These are phyloP conservation scores for Malassezia yamatoensis DNA, from an alignment of 1,284 basidiomycete genomes.

Conservation along the genomic window DNA sequence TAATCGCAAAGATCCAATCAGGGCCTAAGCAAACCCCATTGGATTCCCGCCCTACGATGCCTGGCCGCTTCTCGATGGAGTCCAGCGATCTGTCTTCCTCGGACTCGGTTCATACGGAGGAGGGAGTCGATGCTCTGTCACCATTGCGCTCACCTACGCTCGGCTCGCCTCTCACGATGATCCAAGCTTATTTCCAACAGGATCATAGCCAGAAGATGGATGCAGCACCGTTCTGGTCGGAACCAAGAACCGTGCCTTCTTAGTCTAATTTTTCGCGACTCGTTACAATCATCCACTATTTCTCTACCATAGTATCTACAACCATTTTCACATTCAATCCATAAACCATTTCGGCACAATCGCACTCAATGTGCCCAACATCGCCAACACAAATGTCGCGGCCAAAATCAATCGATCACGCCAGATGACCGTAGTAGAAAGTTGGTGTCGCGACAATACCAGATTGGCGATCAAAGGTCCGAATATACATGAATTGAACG, in stretches of 20 bases:
- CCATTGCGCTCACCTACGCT: not conserved
- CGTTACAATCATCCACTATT: no score
- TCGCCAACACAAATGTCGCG: conserved; percentile 27
- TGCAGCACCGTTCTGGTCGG: not conserved
- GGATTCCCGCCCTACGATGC: not conserved
- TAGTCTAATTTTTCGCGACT: not conserved
- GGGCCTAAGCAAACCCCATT: not conserved
- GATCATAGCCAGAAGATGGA: not conserved
- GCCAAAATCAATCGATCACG: conserved; percentile 29
- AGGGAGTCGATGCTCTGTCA: not conserved
- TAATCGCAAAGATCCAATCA: not conserved
- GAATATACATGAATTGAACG: conserved; percentile 57
- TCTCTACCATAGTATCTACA: not conserved
- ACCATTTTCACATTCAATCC: not conserved
- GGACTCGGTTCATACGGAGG: not conserved
- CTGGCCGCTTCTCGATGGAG: not conserved
- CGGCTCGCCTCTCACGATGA: conserved; percentile 11
- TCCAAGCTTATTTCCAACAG: conserved; percentile 11
- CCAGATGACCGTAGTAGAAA: not conserved
- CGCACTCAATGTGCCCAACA: conserved; percentile 23
- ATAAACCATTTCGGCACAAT: not conserved
- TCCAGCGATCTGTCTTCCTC: conserved; percentile 1
- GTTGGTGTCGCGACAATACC: conserved; percentile 22
- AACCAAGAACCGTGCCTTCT: not conserved
- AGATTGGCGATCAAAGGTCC: conserved; percentile 38